Conservation (phyloP, 176 grass and related monocot genomes). For the Eragrostis nindensis region DNA sequence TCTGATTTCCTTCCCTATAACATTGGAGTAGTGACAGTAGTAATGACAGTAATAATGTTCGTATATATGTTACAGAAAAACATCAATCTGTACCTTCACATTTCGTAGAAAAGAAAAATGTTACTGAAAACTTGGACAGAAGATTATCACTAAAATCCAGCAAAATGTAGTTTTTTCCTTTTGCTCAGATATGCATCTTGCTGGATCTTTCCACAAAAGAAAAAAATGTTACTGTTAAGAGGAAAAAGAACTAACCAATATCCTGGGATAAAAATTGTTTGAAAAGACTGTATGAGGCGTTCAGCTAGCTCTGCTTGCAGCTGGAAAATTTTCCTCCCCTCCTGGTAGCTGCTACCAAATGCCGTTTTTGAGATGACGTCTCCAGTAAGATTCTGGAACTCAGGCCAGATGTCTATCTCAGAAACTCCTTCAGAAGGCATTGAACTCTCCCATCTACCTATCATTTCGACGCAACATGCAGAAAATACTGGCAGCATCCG, state of each 20-base stretch:
- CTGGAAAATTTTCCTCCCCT: conserved; percentile 73
- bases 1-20: background rate
- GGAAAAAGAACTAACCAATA: conserved; percentile 40
- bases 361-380: conserved; percentile 75
- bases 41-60: background rate
- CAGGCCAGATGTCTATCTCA: conserved; percentile 66
- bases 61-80: background rate
- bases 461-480: background rate
- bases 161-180: background rate
- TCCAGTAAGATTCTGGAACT: conserved; percentile 68
- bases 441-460: conserved; percentile 6
- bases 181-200: background rate
- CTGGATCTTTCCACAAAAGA: background rate
- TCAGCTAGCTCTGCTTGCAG: conserved; percentile 62
- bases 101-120: background rate
- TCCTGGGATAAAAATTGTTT: conserved; percentile 58
- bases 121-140: background rate
- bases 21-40: background rate
- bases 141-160: background rate
- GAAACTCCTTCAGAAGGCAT: conserved; percentile 37
- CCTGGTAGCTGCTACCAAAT: conserved; percentile 77
- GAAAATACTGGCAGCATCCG: conserved; percentile 47
- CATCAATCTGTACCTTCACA: background rate
- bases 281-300: conserved; percentile 43
- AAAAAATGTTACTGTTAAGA: background rate